Conservation (phyloP, 2,329 filamentous ascomycete species). For the Conoideocrella luteorostrata region DNA sequence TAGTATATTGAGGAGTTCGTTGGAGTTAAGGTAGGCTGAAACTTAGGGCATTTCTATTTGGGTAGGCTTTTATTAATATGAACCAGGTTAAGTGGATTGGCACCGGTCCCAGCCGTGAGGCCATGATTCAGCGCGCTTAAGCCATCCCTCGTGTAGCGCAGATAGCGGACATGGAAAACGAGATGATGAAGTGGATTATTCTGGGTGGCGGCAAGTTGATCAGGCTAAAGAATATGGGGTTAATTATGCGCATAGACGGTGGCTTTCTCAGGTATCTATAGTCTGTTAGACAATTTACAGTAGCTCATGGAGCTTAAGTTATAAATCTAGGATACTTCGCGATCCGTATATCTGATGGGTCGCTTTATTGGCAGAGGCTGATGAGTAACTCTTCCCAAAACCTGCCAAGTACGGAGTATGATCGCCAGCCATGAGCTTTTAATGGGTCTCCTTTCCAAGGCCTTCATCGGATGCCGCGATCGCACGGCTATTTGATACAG, state of each 20-base stretch:
- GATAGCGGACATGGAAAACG: background rate
- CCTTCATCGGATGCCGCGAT: no score
- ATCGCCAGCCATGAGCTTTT: no score
- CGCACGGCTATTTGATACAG: no score
- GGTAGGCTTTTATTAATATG: constrained; percentile 14
- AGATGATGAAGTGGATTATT: background rate
- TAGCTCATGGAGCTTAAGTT: background rate
- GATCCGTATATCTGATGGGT: no score
- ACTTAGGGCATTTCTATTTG: constrained; percentile 9
- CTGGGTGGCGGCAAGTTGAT: background rate
- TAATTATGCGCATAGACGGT: background rate
- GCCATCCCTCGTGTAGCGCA: background rate
- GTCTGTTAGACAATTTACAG: background rate
- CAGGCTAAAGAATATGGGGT: background rate
- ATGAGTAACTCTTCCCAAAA: no score
- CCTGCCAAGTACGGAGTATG: no score
- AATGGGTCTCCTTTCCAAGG: no score
- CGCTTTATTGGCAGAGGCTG: no score
- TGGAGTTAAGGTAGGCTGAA: constrained; percentile 42
- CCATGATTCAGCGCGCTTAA: constrained; percentile 13
- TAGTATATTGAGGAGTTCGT: constrained; percentile 59
- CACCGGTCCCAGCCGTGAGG: constrained; percentile 14
- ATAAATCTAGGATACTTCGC: no score
- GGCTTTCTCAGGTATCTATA: background rate
- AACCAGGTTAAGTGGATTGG: constrained; percentile 14